phyloP scores from a whole-genome alignment of 1,284 basidiomycete genomes.

The Takashimella tepidaria region DNA sequence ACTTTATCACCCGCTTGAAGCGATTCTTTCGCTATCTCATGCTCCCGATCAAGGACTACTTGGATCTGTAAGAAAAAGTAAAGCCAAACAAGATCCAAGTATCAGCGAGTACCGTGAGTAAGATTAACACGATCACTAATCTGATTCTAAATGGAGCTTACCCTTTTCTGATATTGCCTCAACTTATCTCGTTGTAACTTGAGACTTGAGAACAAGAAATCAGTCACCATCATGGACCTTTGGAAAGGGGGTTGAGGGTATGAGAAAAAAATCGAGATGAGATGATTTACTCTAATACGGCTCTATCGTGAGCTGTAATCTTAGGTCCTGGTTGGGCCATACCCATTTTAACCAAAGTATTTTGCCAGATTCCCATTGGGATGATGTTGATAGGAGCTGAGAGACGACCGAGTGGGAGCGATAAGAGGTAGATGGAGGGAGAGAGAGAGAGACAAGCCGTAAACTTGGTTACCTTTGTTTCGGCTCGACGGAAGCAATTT shows the following conservation, averaged over 20 bases:
- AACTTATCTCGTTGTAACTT: slow-evolving; percentile 95
- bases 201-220: slow-evolving; percentile 54
- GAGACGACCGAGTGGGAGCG: neutral
- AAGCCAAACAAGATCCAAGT: too few relatives aligned
- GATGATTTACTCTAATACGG: slow-evolving; percentile 77
- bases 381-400: neutral
- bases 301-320: slow-evolving; percentile 87
- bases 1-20: slow-evolving; percentile 77
- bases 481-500: too few relatives aligned
- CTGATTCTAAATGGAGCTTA: too few relatives aligned
- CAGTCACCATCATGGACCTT: neutral
- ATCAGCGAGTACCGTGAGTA: too few relatives aligned
- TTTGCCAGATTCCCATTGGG: slow-evolving; percentile 39
- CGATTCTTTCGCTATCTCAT: slow-evolving; percentile 79
- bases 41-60: slow-evolving; percentile 76
- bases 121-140: too few relatives aligned
- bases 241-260: neutral
- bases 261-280: neutral
- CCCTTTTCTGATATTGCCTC: slow-evolving; percentile 91
- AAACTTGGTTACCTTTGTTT: neutral
- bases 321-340: slow-evolving; percentile 71
- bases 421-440: too few relatives aligned
- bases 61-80: slow-evolving; percentile 61
- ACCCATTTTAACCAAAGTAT: slow-evolving; percentile 41
- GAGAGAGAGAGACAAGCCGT: neutral